Evolutionary conservation across 2,329 filamentous ascomycete species (phyloP), one percentile per base, ranked within the genome.

Genomic region (Alternaria solani): DNA sequence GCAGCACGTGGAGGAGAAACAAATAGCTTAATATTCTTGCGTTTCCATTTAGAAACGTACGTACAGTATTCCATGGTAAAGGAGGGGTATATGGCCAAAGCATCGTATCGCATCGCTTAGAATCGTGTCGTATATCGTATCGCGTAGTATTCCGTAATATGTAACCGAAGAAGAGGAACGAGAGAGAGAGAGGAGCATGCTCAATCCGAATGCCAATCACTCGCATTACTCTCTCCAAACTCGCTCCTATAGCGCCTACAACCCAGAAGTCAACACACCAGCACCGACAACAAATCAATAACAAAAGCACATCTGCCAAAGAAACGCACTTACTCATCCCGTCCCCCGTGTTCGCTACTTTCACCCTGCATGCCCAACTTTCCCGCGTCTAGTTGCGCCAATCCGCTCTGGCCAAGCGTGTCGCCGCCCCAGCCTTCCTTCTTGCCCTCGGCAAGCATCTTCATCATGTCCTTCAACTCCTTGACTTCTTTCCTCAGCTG

Each of bases 401-500:
- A 55, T 12, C 61, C 65, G 34, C 74, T 78, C 28, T 67, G 68
- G 12, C 68, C 70, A 34, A 78, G 48, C 8, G 74, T 77, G 30
- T 75, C 75, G 8, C 47, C 68, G 4, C 75, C 74, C 75, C 75
- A 77, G 1, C 51, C 60, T 46, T 63, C 68, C 8, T 41, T 43
- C 25, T 54, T 51, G 42, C 41, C 26, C 49, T 71, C 69, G 36
- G 59, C 68, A 49, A 78, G 14, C 52, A 68, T 74, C 16, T 69
- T 41, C 36, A 80, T 18, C 66, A 82, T 56, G 25, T 77, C 74
- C 71, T 80, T 84, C 58, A 84, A 60, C 73, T 83, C 81, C 34
- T 70, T 69, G 16, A 85, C 75, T 63, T 84, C 81, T 43, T 75
- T 70, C 65, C 75, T 78, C 70, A 84, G 59, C 65, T 80, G 77